Evolutionary conservation across 371 early-diverging fungal genomes (phyloP), one percentile per base, ranked within the genome.

Genomic region (Mucor plumbeus): DNA sequence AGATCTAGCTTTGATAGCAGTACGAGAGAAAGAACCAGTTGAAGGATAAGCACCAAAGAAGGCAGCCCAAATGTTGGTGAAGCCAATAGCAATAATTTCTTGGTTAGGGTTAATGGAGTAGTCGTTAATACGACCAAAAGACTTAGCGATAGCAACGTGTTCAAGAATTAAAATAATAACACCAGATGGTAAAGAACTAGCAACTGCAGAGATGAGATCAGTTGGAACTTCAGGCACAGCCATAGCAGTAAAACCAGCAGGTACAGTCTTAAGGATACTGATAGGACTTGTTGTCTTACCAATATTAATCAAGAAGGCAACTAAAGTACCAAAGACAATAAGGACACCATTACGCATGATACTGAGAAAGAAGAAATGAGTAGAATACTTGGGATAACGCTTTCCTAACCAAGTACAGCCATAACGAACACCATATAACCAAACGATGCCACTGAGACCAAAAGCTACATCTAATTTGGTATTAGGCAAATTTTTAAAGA

Each of bases 31-130:
- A 1, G 83, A 83, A 19, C 83, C 83, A 10, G 83, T 83, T 1
- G 80, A 80, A 13, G 83, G 83, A 58, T 83, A 83, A 15, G 83
- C 83, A 36, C 92, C 91, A 77, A 96, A 90, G 84, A 95, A 93
- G 31, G 94, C 77, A 10, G 91, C 91, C 71, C 91, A 71, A 50
- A 93, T 74, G 79, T 97, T 97, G 41, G 92, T 87, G 33, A 92
- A 67, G 4, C 96, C 96, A 19, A 96, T 84, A 10, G 96, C 95
- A 54, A 95, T 85, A 34, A 95, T 74, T 72, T 97, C 97, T 74
- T 95, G 95, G 72, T 90, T 88, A 31, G 90, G 85, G 43, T 88
- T 81, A 66, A 91, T 86, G 4, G 75, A 62, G 48, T 86, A 86
- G 67, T 86, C 89, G 82, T 80, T 91, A 82, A 85, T 88, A 73